These are phyloP conservation scores for Epicoccum sorghinum DNA, from an alignment of 2,329 filamentous ascomycete genomes.

Conservation along the genomic window DNA sequence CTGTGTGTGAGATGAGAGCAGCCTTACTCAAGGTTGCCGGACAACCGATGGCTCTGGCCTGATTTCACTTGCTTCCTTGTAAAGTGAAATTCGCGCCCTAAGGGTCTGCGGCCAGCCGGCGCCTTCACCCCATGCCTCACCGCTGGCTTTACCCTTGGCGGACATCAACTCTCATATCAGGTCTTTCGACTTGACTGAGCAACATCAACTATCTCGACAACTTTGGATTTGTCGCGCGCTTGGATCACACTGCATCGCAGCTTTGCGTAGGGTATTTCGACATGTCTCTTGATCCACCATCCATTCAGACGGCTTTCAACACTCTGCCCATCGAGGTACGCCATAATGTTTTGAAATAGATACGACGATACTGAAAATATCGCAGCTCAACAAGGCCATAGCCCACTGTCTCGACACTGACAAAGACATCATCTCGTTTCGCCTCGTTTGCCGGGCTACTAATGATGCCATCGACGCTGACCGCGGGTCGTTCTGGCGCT, in stretches of 20 bases:
- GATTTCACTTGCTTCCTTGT: too few relatives aligned
- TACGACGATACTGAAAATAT: not conserved
- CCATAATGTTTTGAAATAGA: not conserved
- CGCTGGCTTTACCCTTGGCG: too few relatives aligned
- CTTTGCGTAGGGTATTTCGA: not conserved
- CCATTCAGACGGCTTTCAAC: conserved; percentile 34
- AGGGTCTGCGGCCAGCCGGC: too few relatives aligned
- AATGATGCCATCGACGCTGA: conserved; percentile 50
- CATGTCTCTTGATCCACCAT: not conserved
- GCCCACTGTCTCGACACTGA: conserved; percentile 48
- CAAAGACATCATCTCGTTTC: conserved; percentile 52
- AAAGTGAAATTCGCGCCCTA: too few relatives aligned
- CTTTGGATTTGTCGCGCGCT: not conserved
- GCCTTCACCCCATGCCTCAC: too few relatives aligned
- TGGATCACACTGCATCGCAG: not conserved
- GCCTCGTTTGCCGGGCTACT: conserved; percentile 48
- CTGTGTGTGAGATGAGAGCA: too few relatives aligned
- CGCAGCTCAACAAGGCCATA: conserved; percentile 51
- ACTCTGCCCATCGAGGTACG: conserved; percentile 41
- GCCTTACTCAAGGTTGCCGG: too few relatives aligned
- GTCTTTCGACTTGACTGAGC: not conserved
- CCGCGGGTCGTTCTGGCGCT: conserved; percentile 55
- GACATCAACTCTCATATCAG: too few relatives aligned
- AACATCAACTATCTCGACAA: not conserved
- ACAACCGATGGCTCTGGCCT: too few relatives aligned